Evolutionary conservation across 257 asterid species (phyloP), one percentile per base, ranked within the genome.

Genomic region (Petunia secreta): DNA sequence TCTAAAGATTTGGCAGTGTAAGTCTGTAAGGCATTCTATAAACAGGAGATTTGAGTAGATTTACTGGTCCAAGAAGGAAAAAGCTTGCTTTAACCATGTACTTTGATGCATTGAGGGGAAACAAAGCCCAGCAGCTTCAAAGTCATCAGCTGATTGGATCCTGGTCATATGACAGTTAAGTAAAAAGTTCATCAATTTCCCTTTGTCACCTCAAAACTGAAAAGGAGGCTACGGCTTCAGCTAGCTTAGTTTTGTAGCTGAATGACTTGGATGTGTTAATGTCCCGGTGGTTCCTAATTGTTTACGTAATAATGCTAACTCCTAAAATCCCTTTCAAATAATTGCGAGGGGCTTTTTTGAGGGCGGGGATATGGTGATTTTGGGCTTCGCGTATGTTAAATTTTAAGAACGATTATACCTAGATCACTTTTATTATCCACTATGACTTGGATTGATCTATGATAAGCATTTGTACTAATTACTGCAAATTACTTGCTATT

Each of bases 241-340:
- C 38, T 40, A 66, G 37, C 53, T 66, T 66, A 0, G 53, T 37
- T 15, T 66, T 8, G 0, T 66, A 68, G 41, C 44, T 68, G 58
- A 68, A 16, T 68, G 76, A 44, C 76, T 25, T 69, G 43, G 41
- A 68, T 68, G 40, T 16, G 44, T 44, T 68, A 44, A 44, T 44
- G 76, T 44, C 41, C 46, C 55, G 44, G 41, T 68, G 43, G 41
- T 68, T 69, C 76, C 15, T 64, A 1, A 9, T 58, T 0, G 0
- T 11, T 68, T 39, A 1, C 58, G 44, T 44, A 68, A 44, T 68
- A 4, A 1, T n/a, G n/a, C n/a, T 68, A 16, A 44, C 44, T 11
- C 25, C 6, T 54, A 13, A 54, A 13, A 16, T 13, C 14, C 60
- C 60, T 54, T 54, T 13, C 25, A 54, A 54, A 54, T 54, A 54